Evolutionary conservation across 1,284 basidiomycete genomes (phyloP).

Genomic region (Ganoderma meredithae): DNA sequence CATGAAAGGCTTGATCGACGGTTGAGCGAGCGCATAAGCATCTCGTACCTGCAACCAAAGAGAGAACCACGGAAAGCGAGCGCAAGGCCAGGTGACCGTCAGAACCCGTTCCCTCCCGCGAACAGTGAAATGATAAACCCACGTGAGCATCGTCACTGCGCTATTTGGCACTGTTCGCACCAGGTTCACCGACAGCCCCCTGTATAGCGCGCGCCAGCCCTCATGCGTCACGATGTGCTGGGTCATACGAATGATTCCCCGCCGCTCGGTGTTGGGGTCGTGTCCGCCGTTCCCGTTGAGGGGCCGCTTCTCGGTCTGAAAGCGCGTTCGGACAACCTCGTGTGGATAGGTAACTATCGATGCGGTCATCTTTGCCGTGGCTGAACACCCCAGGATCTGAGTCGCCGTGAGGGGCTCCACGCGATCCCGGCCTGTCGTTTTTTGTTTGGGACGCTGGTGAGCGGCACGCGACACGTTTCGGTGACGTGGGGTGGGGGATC

Average conservation of each 20-base stretch:
- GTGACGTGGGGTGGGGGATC: background rate
- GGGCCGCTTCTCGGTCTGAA: slow-evolving; percentile 84
- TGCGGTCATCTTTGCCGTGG: slow-evolving; percentile 92
- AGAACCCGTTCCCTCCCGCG: background rate
- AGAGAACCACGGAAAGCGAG: background rate
- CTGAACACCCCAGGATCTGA: slow-evolving; percentile 87
- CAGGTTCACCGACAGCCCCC: slow-evolving; percentile 90
- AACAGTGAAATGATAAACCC: slow-evolving; percentile 48
- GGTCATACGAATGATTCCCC: slow-evolving; percentile 78
- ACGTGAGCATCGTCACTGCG: slow-evolving; percentile 95
- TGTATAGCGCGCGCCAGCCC: slow-evolving; percentile 89
- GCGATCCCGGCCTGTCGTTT: slow-evolving; percentile 57
- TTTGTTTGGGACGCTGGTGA: slow-evolving; percentile 3
- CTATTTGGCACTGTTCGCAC: slow-evolving; percentile 93
- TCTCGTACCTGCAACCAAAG: slow-evolving; percentile 58
- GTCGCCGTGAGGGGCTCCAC: slow-evolving; percentile 67
- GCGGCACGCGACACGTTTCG: background rate
- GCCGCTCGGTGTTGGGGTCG: slow-evolving; percentile 46
- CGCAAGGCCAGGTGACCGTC: background rate
- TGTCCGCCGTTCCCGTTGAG: slow-evolving; percentile 35
- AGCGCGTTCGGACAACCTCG: slow-evolving; percentile 91
- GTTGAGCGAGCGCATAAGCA: slow-evolving; percentile 68
- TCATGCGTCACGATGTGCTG: slow-evolving; percentile 79
- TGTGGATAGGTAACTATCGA: slow-evolving; percentile 95
- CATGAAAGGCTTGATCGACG: slow-evolving; percentile 29